Percentiles rank a stretch among this genome's conserved stretches.
Conservation (phyloP, 2,329 filamentous ascomycete genomes). For the Sporothrix curviconia region DNA sequence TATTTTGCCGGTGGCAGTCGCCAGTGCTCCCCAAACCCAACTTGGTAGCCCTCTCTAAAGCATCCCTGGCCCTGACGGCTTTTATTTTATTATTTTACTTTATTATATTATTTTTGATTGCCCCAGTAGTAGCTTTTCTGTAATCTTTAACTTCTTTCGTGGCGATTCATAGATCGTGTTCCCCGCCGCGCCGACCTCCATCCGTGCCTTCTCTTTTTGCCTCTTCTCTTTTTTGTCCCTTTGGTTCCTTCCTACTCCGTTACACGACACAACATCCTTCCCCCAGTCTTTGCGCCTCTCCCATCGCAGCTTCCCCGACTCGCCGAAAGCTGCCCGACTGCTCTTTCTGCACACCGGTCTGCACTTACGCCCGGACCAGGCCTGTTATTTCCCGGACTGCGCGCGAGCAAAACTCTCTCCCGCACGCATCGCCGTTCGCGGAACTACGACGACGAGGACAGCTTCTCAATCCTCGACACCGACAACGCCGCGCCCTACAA, state of each 20-base stretch:
- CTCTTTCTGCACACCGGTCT: too few species aligned
- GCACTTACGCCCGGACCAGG: too few species aligned
- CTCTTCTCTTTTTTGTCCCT: not conserved
- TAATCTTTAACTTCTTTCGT: not conserved
- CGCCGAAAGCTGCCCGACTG: too few species aligned
- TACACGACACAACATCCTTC: too few species aligned
- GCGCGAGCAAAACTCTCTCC: not conserved
- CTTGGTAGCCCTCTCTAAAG: not conserved
- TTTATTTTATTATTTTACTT: not conserved
- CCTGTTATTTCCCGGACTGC: not conserved
- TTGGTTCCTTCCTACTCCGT: not conserved
- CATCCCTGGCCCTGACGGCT: not conserved
- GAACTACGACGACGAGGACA: not conserved
- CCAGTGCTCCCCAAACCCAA: not conserved
- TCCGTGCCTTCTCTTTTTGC: not conserved
- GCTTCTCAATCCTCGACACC: not conserved
- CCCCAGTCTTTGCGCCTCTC: too few species aligned
- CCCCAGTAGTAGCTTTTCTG: not conserved
- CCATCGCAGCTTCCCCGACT: too few species aligned
- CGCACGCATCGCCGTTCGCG: not conserved
- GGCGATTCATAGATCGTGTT: not conserved
- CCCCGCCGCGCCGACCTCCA: not conserved
- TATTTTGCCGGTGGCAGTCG: slow-evolving; percentile 3
- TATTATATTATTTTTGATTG: too few species aligned
- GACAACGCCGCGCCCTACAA: not conserved